A percentile compares a stretch with the other conserved stretches of the same genome.
phyloP scores from a whole-genome alignment of 176 grass and related monocot genomes.

The Cenchrus fungigraminus region DNA sequence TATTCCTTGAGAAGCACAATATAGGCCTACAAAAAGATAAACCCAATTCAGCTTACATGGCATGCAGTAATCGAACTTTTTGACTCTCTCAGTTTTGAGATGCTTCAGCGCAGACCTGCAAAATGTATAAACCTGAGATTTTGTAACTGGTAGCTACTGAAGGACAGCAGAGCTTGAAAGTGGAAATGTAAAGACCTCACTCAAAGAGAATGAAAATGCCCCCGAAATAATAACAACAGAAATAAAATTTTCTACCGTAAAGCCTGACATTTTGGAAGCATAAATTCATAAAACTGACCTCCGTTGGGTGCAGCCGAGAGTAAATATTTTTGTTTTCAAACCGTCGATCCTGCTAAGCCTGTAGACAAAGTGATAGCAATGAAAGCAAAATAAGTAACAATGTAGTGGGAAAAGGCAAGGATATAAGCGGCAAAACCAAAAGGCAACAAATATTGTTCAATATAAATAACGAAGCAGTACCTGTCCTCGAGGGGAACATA shows the following conservation, averaged over 20 bases:
- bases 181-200: not conserved
- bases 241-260: conserved; percentile 16
- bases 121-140: conserved; percentile 27
- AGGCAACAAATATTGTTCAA: conserved; percentile 21
- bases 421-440: conserved; percentile 21
- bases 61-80: conserved; percentile 91
- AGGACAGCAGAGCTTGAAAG: not conserved
- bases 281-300: conserved; percentile 60
- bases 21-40: conserved; percentile 20
- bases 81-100: conserved; percentile 83
- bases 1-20: conserved; percentile 27
- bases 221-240: not conserved
- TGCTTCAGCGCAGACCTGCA: conserved; percentile 80
- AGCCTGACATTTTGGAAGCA: conserved; percentile 12
- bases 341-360: conserved; percentile 71
- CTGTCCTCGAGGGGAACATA: conserved; percentile 82
- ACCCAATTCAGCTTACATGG: conserved; percentile 71
- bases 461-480: conserved; percentile 49
- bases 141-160: not conserved
- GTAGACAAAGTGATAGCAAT: conserved; percentile 37
- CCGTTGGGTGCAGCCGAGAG: conserved; percentile 82
- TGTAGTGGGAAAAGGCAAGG: not conserved
- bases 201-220: not conserved
- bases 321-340: conserved; percentile 86
- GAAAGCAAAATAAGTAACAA: conserved; percentile 26